Conservation (phyloP, 768 basidiomycete species). For the Tricholoma bakamatsutake region DNA sequence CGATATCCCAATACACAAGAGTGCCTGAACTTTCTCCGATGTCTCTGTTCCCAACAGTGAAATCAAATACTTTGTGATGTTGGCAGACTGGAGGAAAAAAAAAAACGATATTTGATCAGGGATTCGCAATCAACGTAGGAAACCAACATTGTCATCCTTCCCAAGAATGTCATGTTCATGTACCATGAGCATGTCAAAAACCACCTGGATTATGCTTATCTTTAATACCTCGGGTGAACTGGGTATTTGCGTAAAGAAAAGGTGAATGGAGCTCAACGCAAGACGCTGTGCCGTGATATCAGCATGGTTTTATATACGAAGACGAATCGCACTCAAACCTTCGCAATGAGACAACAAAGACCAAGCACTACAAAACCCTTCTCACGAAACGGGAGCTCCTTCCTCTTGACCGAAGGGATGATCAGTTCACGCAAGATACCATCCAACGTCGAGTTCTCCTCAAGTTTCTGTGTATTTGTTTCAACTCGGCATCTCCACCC, state of each 20-base stretch:
- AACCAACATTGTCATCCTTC: slow-evolving; percentile 22
- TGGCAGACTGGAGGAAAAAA: slow-evolving; percentile 15
- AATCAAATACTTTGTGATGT: slow-evolving; percentile 24
- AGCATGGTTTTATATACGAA: not conserved
- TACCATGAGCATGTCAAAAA: slow-evolving; percentile 86
- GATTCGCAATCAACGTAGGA: not conserved
- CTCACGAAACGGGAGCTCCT: slow-evolving; percentile 60
- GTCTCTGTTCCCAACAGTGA: slow-evolving; percentile 40
- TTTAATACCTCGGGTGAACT: slow-evolving; percentile 59
- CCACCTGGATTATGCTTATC: slow-evolving; percentile 64
- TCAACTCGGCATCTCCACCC: not conserved
- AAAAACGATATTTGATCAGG: not conserved
- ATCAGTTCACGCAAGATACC: slow-evolving; percentile 76
- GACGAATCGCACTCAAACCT: slow-evolving; percentile 29
- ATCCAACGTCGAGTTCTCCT: slow-evolving; percentile 66
- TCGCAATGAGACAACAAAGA: slow-evolving; percentile 70
- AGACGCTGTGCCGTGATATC: slow-evolving; percentile 19
- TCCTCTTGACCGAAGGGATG: slow-evolving; percentile 76
- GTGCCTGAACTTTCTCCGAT: slow-evolving; percentile 54
- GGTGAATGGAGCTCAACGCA: slow-evolving; percentile 39
- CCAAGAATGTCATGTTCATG: slow-evolving; percentile 60
- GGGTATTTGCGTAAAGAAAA: slow-evolving; percentile 61
- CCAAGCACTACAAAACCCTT: slow-evolving; percentile 66
- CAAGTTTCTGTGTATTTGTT: slow-evolving; percentile 41
- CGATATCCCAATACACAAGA: slow-evolving; percentile 73